Evolutionary conservation across 2,329 filamentous ascomycete species (phyloP).

Genomic region (Microcyclospora pomicola): DNA sequence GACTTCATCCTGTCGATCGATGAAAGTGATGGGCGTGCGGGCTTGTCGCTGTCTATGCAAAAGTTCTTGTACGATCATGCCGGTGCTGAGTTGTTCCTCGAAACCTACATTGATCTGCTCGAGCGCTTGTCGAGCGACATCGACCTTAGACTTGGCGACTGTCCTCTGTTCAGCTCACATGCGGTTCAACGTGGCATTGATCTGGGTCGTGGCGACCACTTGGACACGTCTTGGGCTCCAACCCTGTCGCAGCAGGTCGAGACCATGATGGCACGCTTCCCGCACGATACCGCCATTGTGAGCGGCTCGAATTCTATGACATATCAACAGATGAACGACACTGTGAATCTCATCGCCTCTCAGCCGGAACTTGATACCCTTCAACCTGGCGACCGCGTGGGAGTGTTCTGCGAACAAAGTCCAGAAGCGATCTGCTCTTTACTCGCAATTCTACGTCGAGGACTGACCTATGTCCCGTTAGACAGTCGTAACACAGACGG

Average conservation of each 20-base stretch:
- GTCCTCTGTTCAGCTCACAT: background rate
- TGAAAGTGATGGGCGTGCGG: background rate
- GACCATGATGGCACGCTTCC: background rate
- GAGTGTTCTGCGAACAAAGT: background rate
- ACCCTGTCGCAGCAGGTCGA: background rate
- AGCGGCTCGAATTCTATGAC: background rate
- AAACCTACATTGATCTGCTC: background rate
- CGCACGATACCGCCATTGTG: background rate
- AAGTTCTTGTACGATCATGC: background rate
- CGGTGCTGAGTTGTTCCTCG: background rate
- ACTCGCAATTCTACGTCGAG: background rate
- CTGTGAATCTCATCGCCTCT: background rate
- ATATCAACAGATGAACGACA: conserved; percentile 1
- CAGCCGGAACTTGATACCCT: background rate
- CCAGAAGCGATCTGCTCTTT: background rate
- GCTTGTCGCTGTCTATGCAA: background rate
- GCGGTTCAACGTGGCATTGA: background rate
- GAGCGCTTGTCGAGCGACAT: background rate
- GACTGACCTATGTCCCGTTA: background rate
- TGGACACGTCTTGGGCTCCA: background rate
- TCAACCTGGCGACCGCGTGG: background rate
- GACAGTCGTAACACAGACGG: background rate
- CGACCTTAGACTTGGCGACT: background rate
- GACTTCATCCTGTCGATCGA: background rate
- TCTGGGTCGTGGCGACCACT: background rate